Conservation (phyloP, 2,329 filamentous ascomycete species). For the Atkinsonella texensis region DNA sequence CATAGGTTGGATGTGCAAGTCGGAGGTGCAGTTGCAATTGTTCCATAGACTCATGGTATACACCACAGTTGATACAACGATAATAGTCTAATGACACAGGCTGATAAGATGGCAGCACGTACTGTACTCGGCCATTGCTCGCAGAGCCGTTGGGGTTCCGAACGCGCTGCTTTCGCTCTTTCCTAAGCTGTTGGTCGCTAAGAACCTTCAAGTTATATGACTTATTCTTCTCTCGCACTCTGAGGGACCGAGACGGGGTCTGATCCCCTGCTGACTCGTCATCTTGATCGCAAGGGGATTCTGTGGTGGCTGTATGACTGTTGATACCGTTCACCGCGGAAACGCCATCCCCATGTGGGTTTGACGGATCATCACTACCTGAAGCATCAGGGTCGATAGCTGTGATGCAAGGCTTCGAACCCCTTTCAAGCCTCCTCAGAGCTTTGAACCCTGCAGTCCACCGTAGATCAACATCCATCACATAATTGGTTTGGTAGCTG, state of each 20-base stretch:
- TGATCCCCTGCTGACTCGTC: conserved; percentile 34
- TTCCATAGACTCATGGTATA: conserved; percentile 32
- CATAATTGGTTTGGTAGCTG: conserved; percentile 27
- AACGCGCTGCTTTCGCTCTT: conserved; percentile 30
- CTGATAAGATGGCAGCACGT: conserved; percentile 30
- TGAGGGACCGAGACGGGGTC: conserved; percentile 39
- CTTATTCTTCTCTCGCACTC: conserved; percentile 34
- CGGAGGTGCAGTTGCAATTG: conserved; percentile 38
- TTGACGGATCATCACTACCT: conserved; percentile 13
- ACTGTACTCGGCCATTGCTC: conserved; percentile 33
- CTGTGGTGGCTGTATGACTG: conserved; percentile 13
- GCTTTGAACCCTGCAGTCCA: conserved; percentile 31
- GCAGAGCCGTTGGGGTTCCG: conserved; percentile 13
- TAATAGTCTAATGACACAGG: conserved; percentile 34
- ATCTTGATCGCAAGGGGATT: conserved; percentile 27
- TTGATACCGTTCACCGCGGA: conserved; percentile 10
- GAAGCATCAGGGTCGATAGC: conserved; percentile 24
- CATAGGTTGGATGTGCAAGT: conserved; percentile 31
- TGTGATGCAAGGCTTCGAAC: conserved; percentile 32
- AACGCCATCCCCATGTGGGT: conserved; percentile 10
- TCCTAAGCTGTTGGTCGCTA: conserved; percentile 45
- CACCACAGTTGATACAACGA: conserved; percentile 39
- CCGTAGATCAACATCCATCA: conserved; percentile 36
- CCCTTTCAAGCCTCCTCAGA: conserved; percentile 24
- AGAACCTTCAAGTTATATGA: conserved; percentile 49